Percentiles rank a stretch among this genome's conserved stretches.
These are phyloP conservation scores for Aspergillus sp. DNA, from an alignment of 2,329 filamentous ascomycete genomes.

Conservation along the genomic window DNA sequence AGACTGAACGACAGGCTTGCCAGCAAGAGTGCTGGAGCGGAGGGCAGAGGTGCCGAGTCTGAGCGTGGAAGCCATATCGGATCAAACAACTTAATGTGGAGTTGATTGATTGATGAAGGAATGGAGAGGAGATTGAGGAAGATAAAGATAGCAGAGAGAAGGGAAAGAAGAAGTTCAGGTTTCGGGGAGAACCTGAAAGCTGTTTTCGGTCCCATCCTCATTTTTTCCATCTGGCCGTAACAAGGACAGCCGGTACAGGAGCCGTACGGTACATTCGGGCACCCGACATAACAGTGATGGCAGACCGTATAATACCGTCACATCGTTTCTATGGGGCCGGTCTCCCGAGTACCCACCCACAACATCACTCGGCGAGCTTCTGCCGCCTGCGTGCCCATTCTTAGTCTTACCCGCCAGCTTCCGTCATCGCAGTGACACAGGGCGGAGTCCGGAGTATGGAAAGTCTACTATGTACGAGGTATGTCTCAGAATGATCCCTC, in stretches of 20 bases:
- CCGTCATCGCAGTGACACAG: slow-evolving; percentile 13
- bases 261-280: slow-evolving; percentile 21
- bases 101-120: slow-evolving; percentile 35
- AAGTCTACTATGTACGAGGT: neutral
- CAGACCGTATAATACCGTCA: slow-evolving; percentile 27
- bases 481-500: neutral
- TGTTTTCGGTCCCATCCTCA: slow-evolving; percentile 28
- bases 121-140: slow-evolving; percentile 30
- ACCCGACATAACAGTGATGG: slow-evolving; percentile 12
- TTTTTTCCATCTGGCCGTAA: slow-evolving; percentile 36
- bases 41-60: slow-evolving; percentile 80
- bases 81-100: slow-evolving; percentile 33
- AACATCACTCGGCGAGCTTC: slow-evolving; percentile 8
- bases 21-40: slow-evolving; percentile 69
- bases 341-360: slow-evolving; percentile 21
- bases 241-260: slow-evolving; percentile 32
- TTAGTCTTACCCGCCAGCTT: slow-evolving; percentile 15
- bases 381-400: neutral
- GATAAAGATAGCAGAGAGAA: slow-evolving; percentile 34
- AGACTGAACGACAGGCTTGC: slow-evolving; percentile 66
- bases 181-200: slow-evolving; percentile 26
- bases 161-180: slow-evolving; percentile 22
- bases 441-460: slow-evolving; percentile 12
- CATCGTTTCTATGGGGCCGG: slow-evolving; percentile 23
- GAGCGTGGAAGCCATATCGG: slow-evolving; percentile 78